Evolutionary conservation across 2,329 filamentous ascomycete species (phyloP).

Genomic region (Clarireedia sp.): DNA sequence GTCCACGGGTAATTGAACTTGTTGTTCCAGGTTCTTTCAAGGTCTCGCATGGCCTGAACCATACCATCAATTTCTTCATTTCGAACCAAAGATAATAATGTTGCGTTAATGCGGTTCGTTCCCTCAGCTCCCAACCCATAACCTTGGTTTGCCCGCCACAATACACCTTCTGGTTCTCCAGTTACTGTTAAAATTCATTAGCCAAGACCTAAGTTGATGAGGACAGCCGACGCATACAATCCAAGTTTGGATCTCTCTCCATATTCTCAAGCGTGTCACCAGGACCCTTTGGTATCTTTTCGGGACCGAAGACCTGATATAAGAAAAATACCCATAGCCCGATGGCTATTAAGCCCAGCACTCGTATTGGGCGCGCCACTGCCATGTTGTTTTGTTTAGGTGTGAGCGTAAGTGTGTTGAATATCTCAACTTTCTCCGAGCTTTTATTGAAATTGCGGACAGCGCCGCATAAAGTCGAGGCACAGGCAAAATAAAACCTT

Average conservation of each 20-base stretch:
- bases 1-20: conserved; percentile 99
- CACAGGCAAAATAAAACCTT: conserved; percentile 2
- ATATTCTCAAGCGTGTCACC: conserved; percentile 48
- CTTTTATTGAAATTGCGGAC: conserved; percentile 1
- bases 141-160: conserved; percentile 66
- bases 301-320: conserved; percentile 61
- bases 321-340: conserved; percentile 72
- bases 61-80: conserved; percentile 84
- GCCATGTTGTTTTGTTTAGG: conserved; percentile 53
- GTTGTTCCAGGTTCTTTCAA: conserved; percentile 92
- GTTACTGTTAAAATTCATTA: conserved; percentile 49
- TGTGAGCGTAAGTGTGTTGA: conserved; percentile 9
- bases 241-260: conserved; percentile 75
- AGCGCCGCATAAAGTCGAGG: conserved; percentile 8
- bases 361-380: conserved; percentile 75
- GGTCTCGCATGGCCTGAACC: conserved; percentile 79
- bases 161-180: conserved; percentile 69
- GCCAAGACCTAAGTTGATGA: not conserved
- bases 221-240: conserved; percentile 52
- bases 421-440: conserved; percentile 3
- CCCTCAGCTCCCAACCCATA: conserved; percentile 70
- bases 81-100: conserved; percentile 81
- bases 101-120: conserved; percentile 84
- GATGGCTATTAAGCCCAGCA: conserved; percentile 63
- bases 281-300: conserved; percentile 35